Base-by-base conservation (phyloP, 345 rosid genomes). In the Syzygium jambos region DNA sequence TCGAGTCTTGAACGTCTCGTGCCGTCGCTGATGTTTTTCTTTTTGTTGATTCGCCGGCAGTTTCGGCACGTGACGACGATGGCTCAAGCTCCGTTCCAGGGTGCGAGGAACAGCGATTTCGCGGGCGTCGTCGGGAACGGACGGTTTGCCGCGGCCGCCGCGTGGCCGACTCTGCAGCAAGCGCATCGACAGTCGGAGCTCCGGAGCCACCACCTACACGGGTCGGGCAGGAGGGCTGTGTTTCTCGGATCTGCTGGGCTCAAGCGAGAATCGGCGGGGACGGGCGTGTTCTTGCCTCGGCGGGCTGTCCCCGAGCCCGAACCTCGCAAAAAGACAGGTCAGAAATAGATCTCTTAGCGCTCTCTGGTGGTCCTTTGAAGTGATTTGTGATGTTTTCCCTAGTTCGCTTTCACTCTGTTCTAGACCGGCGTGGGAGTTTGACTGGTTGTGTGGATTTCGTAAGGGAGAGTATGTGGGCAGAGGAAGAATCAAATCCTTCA, bases 201-300 rank as follows among this genome's bases (percentile, higher is more conserved):
- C 13, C 22, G 41, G 27, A 89, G 88, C 85, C 84, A 84, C 52
- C 85, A 56, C 53, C 16, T 57, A 22, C 41, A 23, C 4, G 38
- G 85, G 85, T 91, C 53, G 77, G 91, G 90, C 52, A 92, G 91
- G 98, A 90, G 93, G 46, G 95, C 95, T 52, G 93, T 94, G 19
- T 93, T 94, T 46, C 90, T 94, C 22, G 95, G 96, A 30, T 88
- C 91, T 4, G 85, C 90, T 7, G 93, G 86, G 0, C 16, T 65
- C 19, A 94, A 94, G 89, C 89, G 90, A n/a, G 94, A 91, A 83
- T 95, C 92, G 57, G 86, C 98, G 9, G 99, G 98, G 11, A 97
- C 99, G 8, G 98, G 98, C 5, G 98, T 97, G 5, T 97, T 97
- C 93, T 86, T 97, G 68, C 99, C 99, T 27, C 98, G 96, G 11